Evolutionary conservation across 2,329 filamentous ascomycete genomes (phyloP).

Genomic region (Orbilia ellipsospora): DNA sequence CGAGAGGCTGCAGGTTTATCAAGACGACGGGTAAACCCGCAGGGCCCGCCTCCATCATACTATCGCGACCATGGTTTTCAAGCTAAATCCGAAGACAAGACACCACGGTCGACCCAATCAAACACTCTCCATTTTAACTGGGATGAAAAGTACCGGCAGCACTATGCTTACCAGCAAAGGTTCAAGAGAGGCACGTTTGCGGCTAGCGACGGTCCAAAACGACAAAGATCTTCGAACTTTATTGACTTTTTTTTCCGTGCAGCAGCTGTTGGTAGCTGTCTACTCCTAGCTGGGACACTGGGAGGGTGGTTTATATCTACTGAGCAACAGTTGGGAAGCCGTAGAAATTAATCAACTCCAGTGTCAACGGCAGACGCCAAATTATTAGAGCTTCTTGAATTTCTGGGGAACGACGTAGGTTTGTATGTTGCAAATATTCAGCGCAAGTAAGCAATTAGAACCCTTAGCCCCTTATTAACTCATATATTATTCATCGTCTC

Average conservation of each 20-base stretch:
- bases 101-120: conserved; percentile 66
- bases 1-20: conserved; percentile 84
- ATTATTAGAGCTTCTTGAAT: no score
- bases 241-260: conserved; percentile 40
- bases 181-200: conserved; percentile 58
- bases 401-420: no score
- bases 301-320: conserved; percentile 33
- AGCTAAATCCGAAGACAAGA: conserved; percentile 67
- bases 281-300: conserved; percentile 39
- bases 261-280: conserved; percentile 38
- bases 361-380: no score
- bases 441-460: no score
- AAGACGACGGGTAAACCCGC: conserved; percentile 78
- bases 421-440: no score
- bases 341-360: neutral
- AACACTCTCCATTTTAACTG: conserved; percentile 81
- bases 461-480: no score
- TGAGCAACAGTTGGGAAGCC: neutral
- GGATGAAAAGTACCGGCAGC: conserved; percentile 77
- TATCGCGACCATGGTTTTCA: conserved; percentile 75
- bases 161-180: conserved; percentile 64
- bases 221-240: conserved; percentile 14
- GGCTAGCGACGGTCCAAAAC: neutral
- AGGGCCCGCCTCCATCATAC: conserved; percentile 88
- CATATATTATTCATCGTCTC: no score